Evolutionary conservation across 2,329 filamentous ascomycete species (phyloP), one percentile per base, ranked within the genome.

Genomic region (Kalaharituber pfeilii): DNA sequence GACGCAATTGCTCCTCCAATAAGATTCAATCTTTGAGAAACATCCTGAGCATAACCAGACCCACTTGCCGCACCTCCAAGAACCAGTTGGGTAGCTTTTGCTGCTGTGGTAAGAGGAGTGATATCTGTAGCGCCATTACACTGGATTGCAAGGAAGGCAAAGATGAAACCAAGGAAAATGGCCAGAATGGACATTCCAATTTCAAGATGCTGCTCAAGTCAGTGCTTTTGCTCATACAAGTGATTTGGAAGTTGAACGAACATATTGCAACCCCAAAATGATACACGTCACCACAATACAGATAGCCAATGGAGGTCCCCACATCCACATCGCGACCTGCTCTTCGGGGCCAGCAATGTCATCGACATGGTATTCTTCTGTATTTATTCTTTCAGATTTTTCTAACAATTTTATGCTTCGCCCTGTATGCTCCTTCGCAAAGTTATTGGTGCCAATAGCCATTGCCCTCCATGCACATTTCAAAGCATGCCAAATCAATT

Each of bases 51-150:
- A 66, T 73, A 75, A 59, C 73, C 68, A 55, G 75, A 70, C 58
- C 74, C 72, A 36, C 73, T 72, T 30, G 79, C 82, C 27, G 79
- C 78, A 51, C 75, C 80, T 59, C 80, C 80, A 49, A 81, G 78
- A 53, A 84, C 73, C 54, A 83, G 75, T 69, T 83, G 80, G 1
- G 78, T 80, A 3, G 80, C 80, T 67, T 83, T 84, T 60, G 79
- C 74, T 0, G 78, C 78, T 2, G 80, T 78, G 2, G 80, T 82
- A 2, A 83, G 69, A 0, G 80, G 80, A 0, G 79, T 79, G 60
- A 75, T 75, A 60, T 80, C 77, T 15, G 73, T 77, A n/a, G 75
- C 73, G 55, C 73, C 77, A 27, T 74, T 73, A 63, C 76, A 77
- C 64, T 80, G 76, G 58, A 79, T 76, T 49, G 75, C 76, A 24